Evolutionary conservation across 257 asterid genomes (phyloP).

Genomic region (Eucommia ulmoides): DNA sequence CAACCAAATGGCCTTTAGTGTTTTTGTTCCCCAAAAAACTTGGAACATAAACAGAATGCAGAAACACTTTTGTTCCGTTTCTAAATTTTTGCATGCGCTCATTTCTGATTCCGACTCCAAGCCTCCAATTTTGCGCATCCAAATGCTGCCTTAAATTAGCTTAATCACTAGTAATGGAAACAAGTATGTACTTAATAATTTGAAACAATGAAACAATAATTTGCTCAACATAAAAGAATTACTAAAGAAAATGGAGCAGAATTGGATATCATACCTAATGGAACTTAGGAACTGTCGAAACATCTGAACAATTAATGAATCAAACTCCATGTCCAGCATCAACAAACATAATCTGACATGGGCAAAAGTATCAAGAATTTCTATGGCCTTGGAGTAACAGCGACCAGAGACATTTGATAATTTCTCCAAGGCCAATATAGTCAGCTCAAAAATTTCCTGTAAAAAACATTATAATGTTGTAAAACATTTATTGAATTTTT

Average conservation of each 20-base stretch:
- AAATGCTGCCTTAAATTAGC: no score
- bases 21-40: background rate
- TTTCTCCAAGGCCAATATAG: no score
- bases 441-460: no score
- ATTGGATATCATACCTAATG: conserved; percentile 23
- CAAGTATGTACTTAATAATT: background rate
- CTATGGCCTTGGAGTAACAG: conserved; percentile 19
- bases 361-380: conserved; percentile 37
- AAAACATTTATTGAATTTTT: no score
- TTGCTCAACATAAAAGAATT: background rate
- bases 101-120: no score
- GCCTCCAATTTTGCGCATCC: no score
- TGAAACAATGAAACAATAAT: no score
- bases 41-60: no score
- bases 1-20: background rate
- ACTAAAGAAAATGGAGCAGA: background rate
- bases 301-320: conserved; percentile 25
- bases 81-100: no score
- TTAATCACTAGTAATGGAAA: no score
- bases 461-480: no score
- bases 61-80: background rate
- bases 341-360: conserved; percentile 26
- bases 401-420: conserved; percentile 21
- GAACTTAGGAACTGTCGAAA: conserved; percentile 27
- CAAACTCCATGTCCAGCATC: conserved; percentile 30